A percentile compares a stretch with the other conserved stretches of the same genome.
These are phyloP conservation scores for Catharanthus roseus DNA, from an alignment of 257 asterid genomes.

Conservation along the genomic window DNA sequence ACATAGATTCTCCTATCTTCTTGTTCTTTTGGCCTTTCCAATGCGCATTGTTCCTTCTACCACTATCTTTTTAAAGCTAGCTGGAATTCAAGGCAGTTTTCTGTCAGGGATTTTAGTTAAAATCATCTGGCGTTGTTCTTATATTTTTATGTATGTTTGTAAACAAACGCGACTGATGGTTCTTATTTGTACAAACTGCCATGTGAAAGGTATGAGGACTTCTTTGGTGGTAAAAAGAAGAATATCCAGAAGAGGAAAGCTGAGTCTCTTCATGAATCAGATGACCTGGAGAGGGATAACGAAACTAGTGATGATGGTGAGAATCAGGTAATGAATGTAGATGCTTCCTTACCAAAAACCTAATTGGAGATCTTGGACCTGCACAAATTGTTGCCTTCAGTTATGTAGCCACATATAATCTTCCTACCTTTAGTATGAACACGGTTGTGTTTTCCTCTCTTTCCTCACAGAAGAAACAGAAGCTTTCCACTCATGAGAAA, in stretches of 20 bases:
- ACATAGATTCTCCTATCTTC: background rate
- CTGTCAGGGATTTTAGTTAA: background rate
- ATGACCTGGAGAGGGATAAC: slow-evolving; percentile 31
- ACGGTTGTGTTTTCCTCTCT: background rate
- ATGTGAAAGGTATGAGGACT: slow-evolving; percentile 63
- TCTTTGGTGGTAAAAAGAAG: slow-evolving; percentile 49
- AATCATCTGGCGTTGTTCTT: slow-evolving; percentile 7
- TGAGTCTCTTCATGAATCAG: slow-evolving; percentile 41
- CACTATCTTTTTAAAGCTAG: background rate
- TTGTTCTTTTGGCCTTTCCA: background rate
- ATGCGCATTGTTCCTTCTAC: background rate
- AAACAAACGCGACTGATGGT: slow-evolving; percentile 6
- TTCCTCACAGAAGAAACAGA: slow-evolving; percentile 40
- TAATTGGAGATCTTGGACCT: background rate
- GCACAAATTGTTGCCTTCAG: background rate
- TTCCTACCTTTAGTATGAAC: slow-evolving; percentile 9
- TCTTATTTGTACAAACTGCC: slow-evolving; percentile 13
- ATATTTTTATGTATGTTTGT: background rate
- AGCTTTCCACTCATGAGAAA: slow-evolving; percentile 77
- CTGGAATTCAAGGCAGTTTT: background rate
- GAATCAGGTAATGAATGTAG: slow-evolving; percentile 30
- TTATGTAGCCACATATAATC: background rate
- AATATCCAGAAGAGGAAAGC: slow-evolving; percentile 44
- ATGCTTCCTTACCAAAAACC: background rate
- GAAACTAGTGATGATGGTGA: slow-evolving; percentile 30